phyloP scores from a whole-genome alignment of 352 stramenopile species.

The Phytophthora pistaciae region DNA sequence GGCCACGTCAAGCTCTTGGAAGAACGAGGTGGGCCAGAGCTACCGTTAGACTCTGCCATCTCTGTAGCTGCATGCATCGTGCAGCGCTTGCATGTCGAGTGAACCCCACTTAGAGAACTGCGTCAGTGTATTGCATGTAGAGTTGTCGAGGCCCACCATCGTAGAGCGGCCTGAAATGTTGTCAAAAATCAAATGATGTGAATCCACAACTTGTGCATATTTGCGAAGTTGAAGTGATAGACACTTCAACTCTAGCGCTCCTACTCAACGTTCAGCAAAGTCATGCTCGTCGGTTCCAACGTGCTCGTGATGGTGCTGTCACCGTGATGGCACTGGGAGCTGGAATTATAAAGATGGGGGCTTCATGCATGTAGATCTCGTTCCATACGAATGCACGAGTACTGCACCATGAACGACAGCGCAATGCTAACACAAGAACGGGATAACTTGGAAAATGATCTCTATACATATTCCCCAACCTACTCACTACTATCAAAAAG shows the following conservation, averaged over 20 bases:
- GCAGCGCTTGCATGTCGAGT: conserved; percentile 33
- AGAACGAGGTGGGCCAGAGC: conserved; percentile 19
- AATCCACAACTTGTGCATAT: background rate
- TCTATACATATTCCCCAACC: conserved; percentile 46
- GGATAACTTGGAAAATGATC: conserved; percentile 6
- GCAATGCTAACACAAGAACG: background rate
- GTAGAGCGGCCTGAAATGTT: conserved; percentile 9
- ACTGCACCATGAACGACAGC: too few species aligned
- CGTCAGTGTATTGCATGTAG: conserved; percentile 23
- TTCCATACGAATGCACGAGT: background rate
- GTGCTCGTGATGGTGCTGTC: too few species aligned
- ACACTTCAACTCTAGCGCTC: background rate
- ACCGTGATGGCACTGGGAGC: too few species aligned
- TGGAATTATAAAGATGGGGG: too few species aligned
- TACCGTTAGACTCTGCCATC: conserved; percentile 8
- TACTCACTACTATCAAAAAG: conserved; percentile 48
- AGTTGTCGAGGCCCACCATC: conserved; percentile 14
- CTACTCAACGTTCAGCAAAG: too few species aligned
- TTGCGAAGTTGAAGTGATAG: too few species aligned
- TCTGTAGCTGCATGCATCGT: conserved; percentile 7
- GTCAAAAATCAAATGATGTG: conserved; percentile 14
- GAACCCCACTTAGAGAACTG: conserved; percentile 39
- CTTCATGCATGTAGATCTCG: too few species aligned
- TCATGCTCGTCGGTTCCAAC: too few species aligned
- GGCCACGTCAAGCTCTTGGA: conserved; percentile 16